Evolutionary conservation across 1,139 yeast species (phyloP).

Genomic region (Blastobotrys malaysiensis): DNA sequence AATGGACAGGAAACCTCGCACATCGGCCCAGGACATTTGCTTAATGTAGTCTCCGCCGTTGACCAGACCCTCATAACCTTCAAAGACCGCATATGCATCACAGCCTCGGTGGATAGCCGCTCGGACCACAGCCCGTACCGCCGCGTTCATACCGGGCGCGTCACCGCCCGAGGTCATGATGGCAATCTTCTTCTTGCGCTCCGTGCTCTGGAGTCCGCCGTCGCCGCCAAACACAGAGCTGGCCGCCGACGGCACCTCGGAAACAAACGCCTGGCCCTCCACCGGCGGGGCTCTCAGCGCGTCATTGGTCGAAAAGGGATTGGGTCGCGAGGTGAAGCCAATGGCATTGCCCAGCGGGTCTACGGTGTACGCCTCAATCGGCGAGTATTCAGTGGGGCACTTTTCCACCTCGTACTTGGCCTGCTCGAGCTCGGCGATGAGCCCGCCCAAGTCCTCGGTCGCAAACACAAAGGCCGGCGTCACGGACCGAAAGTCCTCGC

Average conservation of each 20-base stretch:
- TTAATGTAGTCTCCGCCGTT: slow-evolving; percentile 70
- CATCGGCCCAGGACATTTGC: slow-evolving; percentile 87
- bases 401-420: slow-evolving; percentile 24
- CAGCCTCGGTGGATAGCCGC: slow-evolving; percentile 87
- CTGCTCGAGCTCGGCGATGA: slow-evolving; percentile 13
- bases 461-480: slow-evolving; percentile 32
- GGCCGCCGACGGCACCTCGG: slow-evolving; percentile 1
- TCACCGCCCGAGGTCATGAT: slow-evolving; percentile 99
- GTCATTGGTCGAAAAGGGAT: slow-evolving; percentile 30
- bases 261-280: neutral
- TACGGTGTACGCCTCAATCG: slow-evolving; percentile 43
- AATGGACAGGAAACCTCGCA: slow-evolving; percentile 80
- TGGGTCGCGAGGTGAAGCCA: slow-evolving; percentile 46
- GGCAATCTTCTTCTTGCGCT: slow-evolving; percentile 59
- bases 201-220: neutral
- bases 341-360: slow-evolving; percentile 59
- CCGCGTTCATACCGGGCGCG: slow-evolving; percentile 98
- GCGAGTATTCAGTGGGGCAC: slow-evolving; percentile 34
- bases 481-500: slow-evolving; percentile 36
- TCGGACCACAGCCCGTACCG: slow-evolving; percentile 89
- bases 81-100: slow-evolving; percentile 88
- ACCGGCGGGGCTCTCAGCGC: neutral
- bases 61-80: slow-evolving; percentile 93
- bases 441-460: slow-evolving; percentile 24
- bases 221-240: slow-evolving; percentile 3